A percentile compares a stretch with the other conserved stretches of the same genome.
Conservation (phyloP, 2,329 filamentous ascomycete genomes). For the Aureobasidium sp. region DNA sequence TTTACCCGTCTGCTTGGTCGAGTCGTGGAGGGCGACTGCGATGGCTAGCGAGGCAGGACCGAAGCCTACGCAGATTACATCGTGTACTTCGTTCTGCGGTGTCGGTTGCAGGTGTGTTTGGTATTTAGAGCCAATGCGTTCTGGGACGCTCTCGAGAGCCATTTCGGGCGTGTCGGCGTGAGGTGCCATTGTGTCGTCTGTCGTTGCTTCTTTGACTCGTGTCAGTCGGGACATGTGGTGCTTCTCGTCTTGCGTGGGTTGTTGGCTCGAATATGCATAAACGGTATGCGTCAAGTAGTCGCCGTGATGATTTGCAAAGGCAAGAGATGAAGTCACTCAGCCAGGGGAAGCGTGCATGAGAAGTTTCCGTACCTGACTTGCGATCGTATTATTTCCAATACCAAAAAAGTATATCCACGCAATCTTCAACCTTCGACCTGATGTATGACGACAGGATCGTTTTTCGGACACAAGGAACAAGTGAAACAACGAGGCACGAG, state of each 20-base stretch:
- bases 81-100: slow-evolving; percentile 60
- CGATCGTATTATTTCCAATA: background rate
- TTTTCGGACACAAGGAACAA: background rate
- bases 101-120: slow-evolving; percentile 45
- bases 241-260: background rate
- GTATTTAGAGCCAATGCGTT: slow-evolving; percentile 7
- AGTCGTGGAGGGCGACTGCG: slow-evolving; percentile 80
- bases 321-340: background rate
- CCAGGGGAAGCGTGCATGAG: background rate
- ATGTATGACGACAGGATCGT: slow-evolving; percentile 6
- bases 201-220: background rate
- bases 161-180: slow-evolving; percentile 13
- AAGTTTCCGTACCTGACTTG: background rate
- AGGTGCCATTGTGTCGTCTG: slow-evolving; percentile 10
- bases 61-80: slow-evolving; percentile 87
- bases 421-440: background rate
- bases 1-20: slow-evolving; percentile 39
- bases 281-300: background rate
- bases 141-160: background rate
- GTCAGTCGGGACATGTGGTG: slow-evolving; percentile 1
- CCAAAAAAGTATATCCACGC: background rate
- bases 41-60: slow-evolving; percentile 86
- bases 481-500: background rate
- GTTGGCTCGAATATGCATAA: background rate
- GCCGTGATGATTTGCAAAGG: background rate